These are phyloP conservation scores for Citrus sinensis DNA, from an alignment of 345 rosid genomes.

Conservation along the genomic window DVS_A1.0 CM039163.1:11338501-11339000, in stretches of 20 bases:
- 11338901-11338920: background rate
- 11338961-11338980: background rate
- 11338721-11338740: background rate
- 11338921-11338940: conserved; percentile 20
- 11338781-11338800: background rate
- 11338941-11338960: conserved; percentile 9
- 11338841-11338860: conserved; percentile 25
- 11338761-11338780: background rate
- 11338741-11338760: background rate
- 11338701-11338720: background rate
- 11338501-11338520: too few relatives aligned
- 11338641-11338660: background rate
- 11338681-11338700: background rate
- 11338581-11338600: too few relatives aligned
- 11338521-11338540: too few relatives aligned
- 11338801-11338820: background rate
- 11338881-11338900: conserved; percentile 25
- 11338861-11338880: conserved; percentile 29
- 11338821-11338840: background rate
- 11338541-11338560: too few relatives aligned
- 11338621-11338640: background rate
- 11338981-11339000: background rate
- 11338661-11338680: background rate
- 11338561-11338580: too few relatives aligned
- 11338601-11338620: too few relatives aligned